Percentiles rank a stretch among this genome's conserved stretches.
Evolutionary conservation across 371 early-diverging fungal genomes (phyloP).

Genomic region (Rhizomucor miehei): DNA sequence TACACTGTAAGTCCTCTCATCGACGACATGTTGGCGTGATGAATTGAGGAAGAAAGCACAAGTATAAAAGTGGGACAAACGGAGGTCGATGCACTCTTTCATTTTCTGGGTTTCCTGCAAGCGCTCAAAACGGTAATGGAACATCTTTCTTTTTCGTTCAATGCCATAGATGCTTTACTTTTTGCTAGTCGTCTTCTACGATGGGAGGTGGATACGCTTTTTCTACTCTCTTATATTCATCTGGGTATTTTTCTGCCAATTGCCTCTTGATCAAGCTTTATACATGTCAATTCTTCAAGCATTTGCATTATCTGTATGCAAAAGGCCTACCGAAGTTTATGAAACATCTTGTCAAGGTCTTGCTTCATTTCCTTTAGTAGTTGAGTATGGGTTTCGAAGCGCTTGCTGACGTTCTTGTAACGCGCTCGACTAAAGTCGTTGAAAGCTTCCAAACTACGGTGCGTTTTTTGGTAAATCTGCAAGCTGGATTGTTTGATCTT

Average conservation of each 20-base stretch:
- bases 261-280: constrained; percentile 31
- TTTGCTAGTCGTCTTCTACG: constrained; percentile 26
- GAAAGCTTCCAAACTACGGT: constrained; percentile 35
- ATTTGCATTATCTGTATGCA: background rate
- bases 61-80: too few species aligned
- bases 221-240: constrained; percentile 21
- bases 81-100: too few species aligned
- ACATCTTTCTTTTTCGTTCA: too few species aligned
- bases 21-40: constrained; percentile 9
- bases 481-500: constrained; percentile 16
- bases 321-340: constrained; percentile 24
- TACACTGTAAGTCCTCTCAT: constrained; percentile 17
- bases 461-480: constrained; percentile 19
- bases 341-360: constrained; percentile 40
- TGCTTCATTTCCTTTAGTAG: constrained; percentile 35
- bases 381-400: constrained; percentile 40
- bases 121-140: too few species aligned
- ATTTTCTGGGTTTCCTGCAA: too few species aligned
- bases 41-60: too few species aligned
- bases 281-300: background rate
- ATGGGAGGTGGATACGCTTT: constrained; percentile 29
- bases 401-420: constrained; percentile 39
- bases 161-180: too few species aligned
- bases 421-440: constrained; percentile 48
- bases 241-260: constrained; percentile 33